These are phyloP conservation scores for Ajuga chamaepitys DNA, from an alignment of 257 asterid genomes.

Conservation along the genomic window DNA sequence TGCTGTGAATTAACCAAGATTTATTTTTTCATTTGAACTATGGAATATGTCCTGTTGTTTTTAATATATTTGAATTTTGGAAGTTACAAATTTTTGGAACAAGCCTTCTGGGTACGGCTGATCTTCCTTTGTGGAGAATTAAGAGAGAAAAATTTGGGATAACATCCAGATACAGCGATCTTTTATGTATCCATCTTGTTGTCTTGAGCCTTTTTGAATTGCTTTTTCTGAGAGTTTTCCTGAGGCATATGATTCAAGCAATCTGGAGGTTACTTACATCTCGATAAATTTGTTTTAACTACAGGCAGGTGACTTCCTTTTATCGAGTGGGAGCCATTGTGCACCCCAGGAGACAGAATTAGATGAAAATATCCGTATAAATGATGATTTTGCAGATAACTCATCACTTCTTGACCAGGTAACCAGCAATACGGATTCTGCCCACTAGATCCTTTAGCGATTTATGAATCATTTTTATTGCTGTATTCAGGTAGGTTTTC, in stretches of 20 bases:
- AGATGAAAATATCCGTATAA: constrained; percentile 52
- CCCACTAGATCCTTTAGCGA: constrained; percentile 6
- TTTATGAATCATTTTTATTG: constrained; percentile 17
- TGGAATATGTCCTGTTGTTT: background rate
- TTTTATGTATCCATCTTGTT: background rate
- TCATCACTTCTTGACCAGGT: constrained; percentile 87
- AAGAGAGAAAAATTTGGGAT: background rate
- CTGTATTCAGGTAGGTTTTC: constrained; percentile 23
- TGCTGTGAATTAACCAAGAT: background rate
- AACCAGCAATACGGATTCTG: constrained; percentile 16
- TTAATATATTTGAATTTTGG: background rate
- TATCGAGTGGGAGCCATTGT: constrained; percentile 56
- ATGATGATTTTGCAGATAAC: constrained; percentile 42
- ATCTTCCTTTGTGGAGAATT: background rate
- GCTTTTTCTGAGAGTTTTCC: background rate
- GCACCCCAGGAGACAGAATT: constrained; percentile 70
- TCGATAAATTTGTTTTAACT: constrained; percentile 10
- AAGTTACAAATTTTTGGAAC: background rate
- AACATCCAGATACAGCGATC: background rate
- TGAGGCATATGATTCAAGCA: constrained; percentile 12
- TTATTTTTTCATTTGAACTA: background rate
- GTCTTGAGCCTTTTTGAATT: background rate
- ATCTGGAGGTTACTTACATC: background rate
- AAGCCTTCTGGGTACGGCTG: constrained; percentile 5
- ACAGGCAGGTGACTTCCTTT: constrained; percentile 90